phyloP scores from a whole-genome alignment of 352 stramenopile species.

The Aphanomyces euteiches region DNA sequence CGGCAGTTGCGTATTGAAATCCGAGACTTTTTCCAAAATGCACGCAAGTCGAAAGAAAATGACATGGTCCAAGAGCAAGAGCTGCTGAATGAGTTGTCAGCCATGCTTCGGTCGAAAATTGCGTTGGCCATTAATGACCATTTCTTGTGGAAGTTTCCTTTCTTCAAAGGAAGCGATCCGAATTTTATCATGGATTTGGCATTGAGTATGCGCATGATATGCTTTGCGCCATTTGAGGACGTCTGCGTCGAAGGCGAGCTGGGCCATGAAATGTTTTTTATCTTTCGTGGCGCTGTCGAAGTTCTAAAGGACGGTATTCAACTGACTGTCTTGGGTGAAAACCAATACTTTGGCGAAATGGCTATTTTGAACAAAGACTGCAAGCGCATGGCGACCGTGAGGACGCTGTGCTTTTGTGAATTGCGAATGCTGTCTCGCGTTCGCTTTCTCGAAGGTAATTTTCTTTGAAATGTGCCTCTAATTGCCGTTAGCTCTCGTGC shows the following conservation, averaged over 20 bases:
- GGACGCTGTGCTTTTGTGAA: constrained; percentile 74
- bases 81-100: constrained; percentile 61
- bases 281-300: constrained; percentile 70
- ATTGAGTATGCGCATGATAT: constrained; percentile 74
- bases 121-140: constrained; percentile 72
- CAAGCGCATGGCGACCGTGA: constrained; percentile 52
- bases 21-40: constrained; percentile 75
- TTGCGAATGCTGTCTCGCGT: constrained; percentile 59
- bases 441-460: constrained; percentile 47
- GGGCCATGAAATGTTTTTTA: constrained; percentile 73
- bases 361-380: constrained; percentile 63
- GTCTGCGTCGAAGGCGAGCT: constrained; percentile 73
- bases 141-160: constrained; percentile 70
- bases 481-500: constrained; percentile 18
- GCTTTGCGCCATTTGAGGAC: constrained; percentile 64
- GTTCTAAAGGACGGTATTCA: constrained; percentile 53
- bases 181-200: constrained; percentile 78
- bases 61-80: constrained; percentile 64
- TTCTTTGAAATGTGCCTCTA: too few species aligned
- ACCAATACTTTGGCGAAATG: constrained; percentile 77
- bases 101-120: constrained; percentile 71
- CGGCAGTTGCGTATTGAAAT: constrained; percentile 67
- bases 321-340: constrained; percentile 57
- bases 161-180: constrained; percentile 65
- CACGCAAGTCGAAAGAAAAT: constrained; percentile 57